Base-by-base conservation (phyloP, 345 rosid genomes). In the Hibiscus tridactylites region DNA sequence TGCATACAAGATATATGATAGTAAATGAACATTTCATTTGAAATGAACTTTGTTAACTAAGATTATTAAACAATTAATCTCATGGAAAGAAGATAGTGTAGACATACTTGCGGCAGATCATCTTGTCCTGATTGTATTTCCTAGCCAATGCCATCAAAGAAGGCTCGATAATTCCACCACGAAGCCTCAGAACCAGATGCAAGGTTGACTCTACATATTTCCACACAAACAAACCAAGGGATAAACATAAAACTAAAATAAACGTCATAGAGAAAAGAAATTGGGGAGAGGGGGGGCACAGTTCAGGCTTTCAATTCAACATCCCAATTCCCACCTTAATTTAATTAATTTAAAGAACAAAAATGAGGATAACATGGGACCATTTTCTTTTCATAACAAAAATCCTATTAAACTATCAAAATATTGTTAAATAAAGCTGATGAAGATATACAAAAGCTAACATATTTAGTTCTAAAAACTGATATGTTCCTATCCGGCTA, bases 61-160 rank as follows among this genome's bases (percentile, higher is more conserved):
- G 17, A 3, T 24, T 19, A 42, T 11, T 44, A 26, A 44, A 54
- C 17, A 49, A 9, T 42, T 9, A 24, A n/a, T n/a, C 21, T 19
- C n/a, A 26, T 1, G 37, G 3, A 2, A 33, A 58, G 12, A 37
- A 47, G 1, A 69, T 31, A 15, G 3, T 6, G 35, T 3, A 47
- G 28, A 78, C 90, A 83, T 74, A 89, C 94, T 89, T 89, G 86
- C 90, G 91, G 82, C 90, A 89, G 58, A 89, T 87, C 84, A 82
- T 87, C 81, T 89, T 89, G 71, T 89, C 88, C 83, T 87, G 90
- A 71, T 87, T 87, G 70, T 85, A 87, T 63, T 87, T 89, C 76
- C 86, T 81, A 76, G 91, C 95, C 84, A 85, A 70, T 10, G 90
- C 91, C 90, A 89, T 84, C 83, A 87, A 69, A 11, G 94, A 87